Evolutionary conservation across 2,329 filamentous ascomycete genomes (phyloP).

Genomic region (Monosporascus sp.): DNA sequence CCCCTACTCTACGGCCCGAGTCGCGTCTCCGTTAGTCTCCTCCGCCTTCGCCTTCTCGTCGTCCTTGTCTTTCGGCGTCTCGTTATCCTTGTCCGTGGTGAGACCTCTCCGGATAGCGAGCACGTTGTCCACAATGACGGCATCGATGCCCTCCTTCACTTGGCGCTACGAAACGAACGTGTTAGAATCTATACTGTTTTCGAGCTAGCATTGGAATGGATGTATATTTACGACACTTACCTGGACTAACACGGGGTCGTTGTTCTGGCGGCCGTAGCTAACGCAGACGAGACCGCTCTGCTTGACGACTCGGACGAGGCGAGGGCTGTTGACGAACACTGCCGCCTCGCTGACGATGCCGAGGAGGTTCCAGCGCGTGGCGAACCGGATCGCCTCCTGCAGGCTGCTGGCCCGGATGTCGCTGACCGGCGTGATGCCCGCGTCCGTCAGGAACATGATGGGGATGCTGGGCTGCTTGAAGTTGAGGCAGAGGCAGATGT

Average conservation of each 20-base stretch:
- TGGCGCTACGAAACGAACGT: constrained; percentile 56
- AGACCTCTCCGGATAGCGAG: constrained; percentile 88
- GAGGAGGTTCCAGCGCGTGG: constrained; percentile 88
- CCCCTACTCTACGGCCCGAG: no score
- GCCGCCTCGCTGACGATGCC: constrained; percentile 88
- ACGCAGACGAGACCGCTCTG: constrained; percentile 91
- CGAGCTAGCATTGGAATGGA: background rate
- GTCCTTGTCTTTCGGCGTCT: constrained; percentile 5
- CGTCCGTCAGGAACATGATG: constrained; percentile 89
- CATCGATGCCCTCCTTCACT: constrained; percentile 93
- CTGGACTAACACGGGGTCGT: constrained; percentile 79
- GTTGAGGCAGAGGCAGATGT: constrained; percentile 87
- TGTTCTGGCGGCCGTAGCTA: constrained; percentile 88
- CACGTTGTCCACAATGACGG: constrained; percentile 94
- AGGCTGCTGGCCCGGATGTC: constrained; percentile 87
- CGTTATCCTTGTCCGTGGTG: constrained; percentile 41
- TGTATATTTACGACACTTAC: constrained; percentile 44
- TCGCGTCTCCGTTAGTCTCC: background rate
- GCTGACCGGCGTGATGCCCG: constrained; percentile 73
- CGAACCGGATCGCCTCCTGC: constrained; percentile 93
- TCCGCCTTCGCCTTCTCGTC: background rate
- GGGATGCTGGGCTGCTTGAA: constrained; percentile 98
- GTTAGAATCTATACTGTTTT: background rate
- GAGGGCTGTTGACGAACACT: constrained; percentile 81
- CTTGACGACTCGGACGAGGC: constrained; percentile 88